Conservation (phyloP, 1,139 yeast genomes). For the Zygosaccharomyces sapae region DNA sequence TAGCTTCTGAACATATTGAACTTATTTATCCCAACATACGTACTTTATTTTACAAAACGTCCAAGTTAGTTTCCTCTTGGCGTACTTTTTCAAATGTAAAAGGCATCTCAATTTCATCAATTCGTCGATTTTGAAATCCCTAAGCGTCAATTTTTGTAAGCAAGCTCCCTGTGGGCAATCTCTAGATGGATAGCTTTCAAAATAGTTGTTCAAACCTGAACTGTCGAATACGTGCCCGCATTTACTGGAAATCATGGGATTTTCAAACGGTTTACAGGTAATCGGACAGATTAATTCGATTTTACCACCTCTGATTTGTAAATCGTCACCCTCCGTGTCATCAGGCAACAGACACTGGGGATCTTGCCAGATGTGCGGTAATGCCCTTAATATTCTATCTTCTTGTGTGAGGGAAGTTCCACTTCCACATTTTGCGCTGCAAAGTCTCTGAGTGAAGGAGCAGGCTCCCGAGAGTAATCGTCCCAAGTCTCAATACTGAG, state of each 20-base stretch:
- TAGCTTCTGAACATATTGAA: constrained; percentile 1
- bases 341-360: constrained; percentile 30
- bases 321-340: constrained; percentile 47
- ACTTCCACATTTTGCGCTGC: neutral
- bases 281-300: constrained; percentile 64
- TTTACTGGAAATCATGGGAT: constrained; percentile 49
- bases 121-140: constrained; percentile 29
- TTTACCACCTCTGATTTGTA: constrained; percentile 63
- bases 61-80: neutral
- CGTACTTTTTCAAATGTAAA: constrained; percentile 28
- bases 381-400: constrained; percentile 17
- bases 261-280: constrained; percentile 46
- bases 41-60: constrained; percentile 1
- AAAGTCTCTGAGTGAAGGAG: constrained; percentile 3
- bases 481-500: constrained; percentile 8
- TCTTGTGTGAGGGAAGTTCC: constrained; percentile 9
- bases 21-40: too few species aligned
- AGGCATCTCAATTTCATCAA: constrained; percentile 31
- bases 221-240: constrained; percentile 64
- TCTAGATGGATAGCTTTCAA: constrained; percentile 16
- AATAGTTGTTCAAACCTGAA: constrained; percentile 38
- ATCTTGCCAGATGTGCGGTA: constrained; percentile 29
- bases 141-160: constrained; percentile 20
- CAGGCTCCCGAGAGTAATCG: constrained; percentile 4
- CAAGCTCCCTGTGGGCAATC: constrained; percentile 37